Percentiles rank a stretch among this genome's conserved stretches.
Evolutionary conservation across 75 land plant genomes (phyloP).

Genomic region (Cunninghamia lanceolata): DNA sequence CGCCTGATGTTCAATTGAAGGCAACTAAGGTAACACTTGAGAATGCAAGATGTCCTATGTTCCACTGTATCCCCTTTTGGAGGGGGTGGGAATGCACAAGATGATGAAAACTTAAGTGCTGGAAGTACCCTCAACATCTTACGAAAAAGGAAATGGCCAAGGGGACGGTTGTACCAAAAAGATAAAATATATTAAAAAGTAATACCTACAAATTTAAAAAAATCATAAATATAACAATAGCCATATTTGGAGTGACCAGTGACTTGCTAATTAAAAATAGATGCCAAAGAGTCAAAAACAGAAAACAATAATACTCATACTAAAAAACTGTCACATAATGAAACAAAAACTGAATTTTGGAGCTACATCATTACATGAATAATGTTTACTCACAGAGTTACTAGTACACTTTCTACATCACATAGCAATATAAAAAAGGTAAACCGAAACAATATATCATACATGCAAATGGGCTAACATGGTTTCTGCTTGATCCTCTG

Average conservation of each 20-base stretch:
- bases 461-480: no score
- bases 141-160: not conserved
- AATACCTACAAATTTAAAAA: not conserved
- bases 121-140: not conserved
- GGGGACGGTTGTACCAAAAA: not conserved
- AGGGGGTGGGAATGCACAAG: not conserved
- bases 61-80: not conserved
- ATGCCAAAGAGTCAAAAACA: no score
- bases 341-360: no score
- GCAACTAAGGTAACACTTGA: not conserved
- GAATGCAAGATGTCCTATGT: not conserved
- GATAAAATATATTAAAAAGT: not conserved
- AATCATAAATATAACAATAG: not conserved
- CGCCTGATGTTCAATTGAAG: not conserved
- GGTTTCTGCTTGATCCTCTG: no score
- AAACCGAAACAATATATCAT: no score
- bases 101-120: not conserved
- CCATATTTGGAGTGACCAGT: not conserved
- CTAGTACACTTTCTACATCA: no score
- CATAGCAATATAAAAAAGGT: no score
- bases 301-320: no score
- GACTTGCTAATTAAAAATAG: not conserved
- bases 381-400: no score
- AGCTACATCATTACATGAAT: no score
- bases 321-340: no score